Evolutionary conservation across 2,329 filamentous ascomycete species (phyloP), one percentile per base, ranked within the genome.

Genomic region (Talaromyces sp.): DNA sequence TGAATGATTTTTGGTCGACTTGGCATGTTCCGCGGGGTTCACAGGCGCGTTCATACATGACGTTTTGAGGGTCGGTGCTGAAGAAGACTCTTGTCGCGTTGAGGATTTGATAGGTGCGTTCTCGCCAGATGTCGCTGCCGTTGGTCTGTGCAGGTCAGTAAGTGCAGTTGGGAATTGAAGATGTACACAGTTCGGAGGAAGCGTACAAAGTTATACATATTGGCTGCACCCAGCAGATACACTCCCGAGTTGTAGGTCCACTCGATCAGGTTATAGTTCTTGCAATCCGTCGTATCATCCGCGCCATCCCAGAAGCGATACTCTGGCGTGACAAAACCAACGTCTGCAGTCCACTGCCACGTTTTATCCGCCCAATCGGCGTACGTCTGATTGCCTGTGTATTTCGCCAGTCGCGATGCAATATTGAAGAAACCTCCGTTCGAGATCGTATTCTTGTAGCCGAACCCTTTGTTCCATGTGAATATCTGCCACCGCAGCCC

Each of bases 361-460:
- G 83, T 81, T 68, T 83, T 83, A 31, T 81, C 80, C 0, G 88
- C 88, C 75, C 84, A 84, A 4, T 85, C 78, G 1, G 82, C 81
- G 68, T 91, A 92, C 0, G 87, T 88, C 0, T 78, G 69, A 68
- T 91, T 89, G 21, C 78, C 78, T 0, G 88, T 91, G 63, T 78
- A 79, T 54, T 88, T 84, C 28, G 88, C 89, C 14, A 93, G 81
- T 18, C 91, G 87, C 0, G 91, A 90, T 3, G 88, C 87, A 12
- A 96, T 82, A 70, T 93, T 88, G 75, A 96, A 93, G 72, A 95
- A 86, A n/a, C 87, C 88, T 46, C 90, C 91, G 73, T 95, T 95
- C 65, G 87, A 88, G 68, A 93, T 85, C 16, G 87, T 83, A 78
- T 93, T 93, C 77, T 93, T 95, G 83, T 96, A 95, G 70, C 86